phyloP scores from a whole-genome alignment of 805 yeast species.

The Myxozyma monticola region DNA sequence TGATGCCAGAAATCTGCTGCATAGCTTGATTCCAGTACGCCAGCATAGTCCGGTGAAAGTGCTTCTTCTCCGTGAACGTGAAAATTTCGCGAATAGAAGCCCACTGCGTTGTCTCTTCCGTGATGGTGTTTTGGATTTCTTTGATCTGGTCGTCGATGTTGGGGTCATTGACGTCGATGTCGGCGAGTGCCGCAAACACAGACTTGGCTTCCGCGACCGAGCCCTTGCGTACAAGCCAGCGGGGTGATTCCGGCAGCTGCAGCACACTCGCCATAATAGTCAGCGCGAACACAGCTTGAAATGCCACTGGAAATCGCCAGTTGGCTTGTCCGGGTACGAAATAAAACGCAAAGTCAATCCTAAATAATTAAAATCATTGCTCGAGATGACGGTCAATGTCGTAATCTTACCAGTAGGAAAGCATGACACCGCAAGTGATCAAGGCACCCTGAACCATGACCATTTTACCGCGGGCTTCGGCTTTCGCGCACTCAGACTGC shows the following conservation, averaged over 20 bases:
- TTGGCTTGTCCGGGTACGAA: constrained; percentile 48
- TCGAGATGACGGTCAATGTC: no score
- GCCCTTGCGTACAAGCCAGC: constrained; percentile 75
- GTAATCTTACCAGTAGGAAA: constrained; percentile 54
- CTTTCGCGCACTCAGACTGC: constrained; percentile 72
- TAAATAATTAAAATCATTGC: not conserved
- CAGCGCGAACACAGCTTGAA: constrained; percentile 64
- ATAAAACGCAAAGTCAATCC: constrained; percentile 68
- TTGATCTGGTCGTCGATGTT: constrained; percentile 39
- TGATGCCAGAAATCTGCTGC: constrained; percentile 57
- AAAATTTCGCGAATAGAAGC: no score
- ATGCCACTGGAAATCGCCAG: constrained; percentile 80
- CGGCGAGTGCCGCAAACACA: constrained; percentile 36
- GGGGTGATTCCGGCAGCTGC: constrained; percentile 82
- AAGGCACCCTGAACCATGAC: constrained; percentile 71
- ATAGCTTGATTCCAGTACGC: constrained; percentile 48
- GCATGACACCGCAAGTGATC: constrained; percentile 68
- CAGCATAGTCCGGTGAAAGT: constrained; percentile 51
- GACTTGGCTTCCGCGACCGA: constrained; percentile 56
- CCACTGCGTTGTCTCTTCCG: constrained; percentile 2
- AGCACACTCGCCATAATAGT: constrained; percentile 52
- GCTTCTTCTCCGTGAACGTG: constrained; percentile 46
- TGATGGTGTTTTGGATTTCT: constrained; percentile 30
- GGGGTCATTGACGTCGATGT: constrained; percentile 32
- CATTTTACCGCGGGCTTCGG: constrained; percentile 64